phyloP scores from a whole-genome alignment of 768 basidiomycete species.

The Polyporus arcularius region DNA sequence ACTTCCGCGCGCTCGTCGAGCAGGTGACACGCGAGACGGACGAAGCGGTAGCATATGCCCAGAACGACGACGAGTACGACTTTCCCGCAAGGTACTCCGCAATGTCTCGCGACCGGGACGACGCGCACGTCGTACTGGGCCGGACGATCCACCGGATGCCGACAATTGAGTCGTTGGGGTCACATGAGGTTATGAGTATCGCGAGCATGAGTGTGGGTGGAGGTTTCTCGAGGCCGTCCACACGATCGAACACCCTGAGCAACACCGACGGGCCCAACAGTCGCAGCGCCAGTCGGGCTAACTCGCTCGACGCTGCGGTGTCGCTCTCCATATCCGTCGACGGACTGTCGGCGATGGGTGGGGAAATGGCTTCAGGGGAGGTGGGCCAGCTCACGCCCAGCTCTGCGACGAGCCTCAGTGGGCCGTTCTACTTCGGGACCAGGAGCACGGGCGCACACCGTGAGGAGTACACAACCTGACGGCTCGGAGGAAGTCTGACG shows the following conservation, averaged over 20 bases:
- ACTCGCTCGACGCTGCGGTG: slow-evolving; percentile 29
- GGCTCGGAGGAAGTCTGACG: not conserved
- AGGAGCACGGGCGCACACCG: slow-evolving; percentile 13
- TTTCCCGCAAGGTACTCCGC: slow-evolving; percentile 17
- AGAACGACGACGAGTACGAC: slow-evolving; percentile 13
- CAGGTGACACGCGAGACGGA: slow-evolving; percentile 57
- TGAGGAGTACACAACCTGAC: not conserved
- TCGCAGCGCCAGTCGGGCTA: slow-evolving; percentile 25
- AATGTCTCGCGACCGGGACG: slow-evolving; percentile 19
- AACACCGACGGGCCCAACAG: slow-evolving; percentile 20
- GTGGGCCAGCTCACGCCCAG: slow-evolving; percentile 15
- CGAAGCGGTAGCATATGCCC: slow-evolving; percentile 41
- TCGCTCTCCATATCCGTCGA: slow-evolving; percentile 24
- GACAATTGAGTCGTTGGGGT: slow-evolving; percentile 78
- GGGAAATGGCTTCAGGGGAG: slow-evolving; percentile 3
- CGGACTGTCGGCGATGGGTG: slow-evolving; percentile 1
- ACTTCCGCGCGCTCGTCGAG: slow-evolving; percentile 51
- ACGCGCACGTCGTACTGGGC: slow-evolving; percentile 62
- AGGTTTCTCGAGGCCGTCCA: slow-evolving; percentile 27
- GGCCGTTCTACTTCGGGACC: not conserved
- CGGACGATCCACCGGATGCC: slow-evolving; percentile 73
- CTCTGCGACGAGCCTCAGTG: slow-evolving; percentile 14
- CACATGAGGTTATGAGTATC: slow-evolving; percentile 49
- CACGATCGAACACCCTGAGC: slow-evolving; percentile 30
- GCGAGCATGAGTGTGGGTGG: slow-evolving; percentile 21